Evolutionary conservation across 306 rosid species (phyloP).

Genomic region (Vicia sativa): DNA sequence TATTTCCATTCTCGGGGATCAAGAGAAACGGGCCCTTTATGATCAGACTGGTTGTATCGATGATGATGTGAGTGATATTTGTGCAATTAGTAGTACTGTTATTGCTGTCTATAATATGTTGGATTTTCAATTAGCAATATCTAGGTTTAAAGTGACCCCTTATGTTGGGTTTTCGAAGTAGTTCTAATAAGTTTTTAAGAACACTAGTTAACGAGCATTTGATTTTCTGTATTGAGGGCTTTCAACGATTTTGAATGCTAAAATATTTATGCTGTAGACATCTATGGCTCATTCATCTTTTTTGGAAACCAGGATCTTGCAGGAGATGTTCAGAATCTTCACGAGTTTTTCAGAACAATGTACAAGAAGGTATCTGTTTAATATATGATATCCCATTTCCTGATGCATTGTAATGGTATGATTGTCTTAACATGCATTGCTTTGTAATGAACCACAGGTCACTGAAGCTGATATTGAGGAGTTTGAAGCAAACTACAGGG

Average conservation of each 20-base stretch:
- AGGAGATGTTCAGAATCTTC: slow-evolving; percentile 78
- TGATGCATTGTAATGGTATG: background rate
- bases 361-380: slow-evolving; percentile 66
- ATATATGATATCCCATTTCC: slow-evolving; percentile 25
- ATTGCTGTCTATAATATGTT: background rate
- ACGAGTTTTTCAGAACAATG: slow-evolving; percentile 63
- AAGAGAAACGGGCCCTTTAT: slow-evolving; percentile 81
- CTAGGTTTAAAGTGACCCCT: background rate
- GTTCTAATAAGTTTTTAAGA: background rate
- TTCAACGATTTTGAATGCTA: background rate
- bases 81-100: too few species aligned
- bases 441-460: slow-evolving; percentile 53
- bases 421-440: background rate
- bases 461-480: slow-evolving; percentile 85
- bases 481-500: slow-evolving; percentile 85
- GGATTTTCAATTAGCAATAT: slow-evolving; percentile 10
- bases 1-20: slow-evolving; percentile 89
- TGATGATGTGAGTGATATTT: slow-evolving; percentile 68
- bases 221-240: background rate
- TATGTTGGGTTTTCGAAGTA: too few species aligned
- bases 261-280: slow-evolving; percentile 9
- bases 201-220: background rate
- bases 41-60: slow-evolving; percentile 91
- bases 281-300: slow-evolving; percentile 8
- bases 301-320: slow-evolving; percentile 75